Evolutionary conservation across 306 rosid genomes (phyloP).

Genomic region (Medicago arabica): DNA sequence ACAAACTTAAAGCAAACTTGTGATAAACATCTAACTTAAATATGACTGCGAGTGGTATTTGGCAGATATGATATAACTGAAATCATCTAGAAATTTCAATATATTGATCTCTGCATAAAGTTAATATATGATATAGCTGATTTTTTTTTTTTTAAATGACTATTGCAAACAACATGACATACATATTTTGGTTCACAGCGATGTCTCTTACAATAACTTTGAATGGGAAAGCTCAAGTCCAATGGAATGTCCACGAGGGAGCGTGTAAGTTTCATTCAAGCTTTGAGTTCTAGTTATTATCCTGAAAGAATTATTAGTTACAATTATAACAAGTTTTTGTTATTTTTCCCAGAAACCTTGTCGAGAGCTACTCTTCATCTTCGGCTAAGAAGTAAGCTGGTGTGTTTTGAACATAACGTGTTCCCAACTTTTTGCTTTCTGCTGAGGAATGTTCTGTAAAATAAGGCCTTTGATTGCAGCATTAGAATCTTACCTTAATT

Average conservation of each 20-base stretch:
- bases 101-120: background rate
- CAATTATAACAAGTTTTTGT: slow-evolving; percentile 33
- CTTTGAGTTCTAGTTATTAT: slow-evolving; percentile 25
- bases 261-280: slow-evolving; percentile 62
- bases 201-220: slow-evolving; percentile 81
- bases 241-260: slow-evolving; percentile 73
- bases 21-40: too few species aligned
- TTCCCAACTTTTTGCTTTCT: slow-evolving; percentile 23
- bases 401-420: slow-evolving; percentile 36
- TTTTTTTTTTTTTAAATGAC: too few species aligned
- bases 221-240: slow-evolving; percentile 76
- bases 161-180: slow-evolving; percentile 3
- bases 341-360: slow-evolving; percentile 76
- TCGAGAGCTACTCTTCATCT: slow-evolving; percentile 78
- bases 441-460: slow-evolving; percentile 16
- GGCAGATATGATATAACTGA: slow-evolving; percentile 19
- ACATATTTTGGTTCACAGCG: slow-evolving; percentile 64
- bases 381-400: slow-evolving; percentile 58
- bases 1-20: too few species aligned
- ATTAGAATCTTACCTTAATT: slow-evolving; percentile 31
- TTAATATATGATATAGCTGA: slow-evolving; percentile 14
- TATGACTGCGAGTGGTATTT: too few species aligned
- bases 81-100: too few species aligned
- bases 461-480: slow-evolving; percentile 21
- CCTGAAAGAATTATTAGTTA: slow-evolving; percentile 5